Conservation (phyloP, 2,329 filamentous ascomycete species). For the Fusarium transvaalense region DNA sequence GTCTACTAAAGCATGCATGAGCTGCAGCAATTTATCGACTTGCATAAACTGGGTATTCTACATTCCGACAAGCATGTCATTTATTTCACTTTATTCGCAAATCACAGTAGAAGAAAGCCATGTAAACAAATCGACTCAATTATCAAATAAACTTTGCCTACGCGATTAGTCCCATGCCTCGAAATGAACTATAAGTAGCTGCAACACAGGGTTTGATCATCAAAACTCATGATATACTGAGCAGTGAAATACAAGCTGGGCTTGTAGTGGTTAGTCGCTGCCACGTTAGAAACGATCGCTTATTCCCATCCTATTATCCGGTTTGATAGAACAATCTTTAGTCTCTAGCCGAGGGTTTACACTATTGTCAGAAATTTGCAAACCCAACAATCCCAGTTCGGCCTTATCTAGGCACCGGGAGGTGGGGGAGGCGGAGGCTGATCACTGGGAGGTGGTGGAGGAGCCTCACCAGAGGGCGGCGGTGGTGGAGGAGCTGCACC, state of each 20-base stretch:
- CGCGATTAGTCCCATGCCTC: conserved; percentile 45
- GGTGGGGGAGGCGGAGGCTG: conserved; percentile 75
- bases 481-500: conserved; percentile 68
- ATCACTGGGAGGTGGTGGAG: conserved; percentile 73
- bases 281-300: conserved; percentile 33
- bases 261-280: conserved; percentile 40
- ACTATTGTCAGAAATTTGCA: conserved; percentile 18
- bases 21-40: conserved; percentile 30
- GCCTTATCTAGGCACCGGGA: conserved; percentile 58
- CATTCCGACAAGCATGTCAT: conserved; percentile 5
- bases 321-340: conserved; percentile 13
- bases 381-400: conserved; percentile 17
- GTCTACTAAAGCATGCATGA: conserved; percentile 36
- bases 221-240: conserved; percentile 21
- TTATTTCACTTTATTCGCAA: background rate
- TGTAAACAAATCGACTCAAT: conserved; percentile 31
- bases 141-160: conserved; percentile 45
- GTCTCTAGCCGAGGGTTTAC: conserved; percentile 12
- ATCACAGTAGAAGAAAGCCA: background rate
- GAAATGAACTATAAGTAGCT: conserved; percentile 25
- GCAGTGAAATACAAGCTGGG: conserved; percentile 17
- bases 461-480: conserved; percentile 66
- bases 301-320: conserved; percentile 7
- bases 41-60: conserved; percentile 36
- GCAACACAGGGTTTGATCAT: conserved; percentile 20